A percentile compares a stretch with the other conserved stretches of the same genome.
Evolutionary conservation across 2,329 filamentous ascomycete species (phyloP).

Genomic region (Colletotrichum plurivorum): DNA sequence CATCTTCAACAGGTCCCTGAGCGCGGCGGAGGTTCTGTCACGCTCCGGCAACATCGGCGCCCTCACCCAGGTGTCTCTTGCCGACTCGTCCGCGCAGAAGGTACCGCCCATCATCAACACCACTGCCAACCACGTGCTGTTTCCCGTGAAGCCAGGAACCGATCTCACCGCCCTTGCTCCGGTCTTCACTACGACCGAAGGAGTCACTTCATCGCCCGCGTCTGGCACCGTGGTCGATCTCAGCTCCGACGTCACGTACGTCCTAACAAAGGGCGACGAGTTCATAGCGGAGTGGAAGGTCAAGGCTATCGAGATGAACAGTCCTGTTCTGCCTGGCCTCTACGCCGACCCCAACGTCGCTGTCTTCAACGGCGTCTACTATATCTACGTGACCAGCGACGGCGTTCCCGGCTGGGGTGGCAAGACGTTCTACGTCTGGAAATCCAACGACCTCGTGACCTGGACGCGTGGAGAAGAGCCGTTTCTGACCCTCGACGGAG

Average conservation of each 20-base stretch:
- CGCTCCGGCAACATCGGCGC: conserved; percentile 35
- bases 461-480: conserved; percentile 59
- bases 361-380: conserved; percentile 59
- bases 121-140: conserved; percentile 37
- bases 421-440: conserved; percentile 63
- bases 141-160: conserved; percentile 42
- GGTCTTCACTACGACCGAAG: conserved; percentile 41
- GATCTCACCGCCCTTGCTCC: conserved; percentile 41
- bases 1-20: conserved; percentile 44
- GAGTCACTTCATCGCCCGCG: conserved; percentile 40
- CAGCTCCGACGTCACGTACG: conserved; percentile 38
- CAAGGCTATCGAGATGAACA: conserved; percentile 44
- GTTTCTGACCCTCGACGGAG: conserved; percentile 61
- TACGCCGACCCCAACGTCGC: conserved; percentile 64
- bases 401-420: conserved; percentile 60
- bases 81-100: conserved; percentile 38
- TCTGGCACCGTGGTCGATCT: conserved; percentile 42
- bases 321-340: conserved; percentile 54
- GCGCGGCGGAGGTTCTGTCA: conserved; percentile 38
- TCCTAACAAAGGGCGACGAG: conserved; percentile 29
- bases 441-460: conserved; percentile 56
- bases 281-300: conserved; percentile 36
- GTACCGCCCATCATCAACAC: conserved; percentile 41
- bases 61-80: conserved; percentile 36
- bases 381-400: conserved; percentile 63